Evolutionary conservation across 805 yeast species (phyloP).

Genomic region (Ogataea sp.): DNA sequence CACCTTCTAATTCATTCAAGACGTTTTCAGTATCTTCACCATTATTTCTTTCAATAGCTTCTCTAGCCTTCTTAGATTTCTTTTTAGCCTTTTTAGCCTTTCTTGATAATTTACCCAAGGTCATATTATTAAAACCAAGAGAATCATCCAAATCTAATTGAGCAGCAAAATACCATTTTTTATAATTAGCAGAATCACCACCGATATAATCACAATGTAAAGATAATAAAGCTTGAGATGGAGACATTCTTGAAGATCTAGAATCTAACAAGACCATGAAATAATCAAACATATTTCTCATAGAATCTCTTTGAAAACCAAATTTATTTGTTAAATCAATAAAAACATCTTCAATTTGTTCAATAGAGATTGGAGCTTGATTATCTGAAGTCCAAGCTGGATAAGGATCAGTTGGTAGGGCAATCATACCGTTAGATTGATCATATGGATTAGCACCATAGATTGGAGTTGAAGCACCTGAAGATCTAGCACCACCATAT

Average conservation of each 20-base stretch:
- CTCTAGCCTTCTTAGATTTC: slow-evolving; percentile 69
- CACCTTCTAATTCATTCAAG: slow-evolving; percentile 66
- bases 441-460: slow-evolving; percentile 31
- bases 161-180: slow-evolving; percentile 85
- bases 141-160: slow-evolving; percentile 82
- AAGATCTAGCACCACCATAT: slow-evolving; percentile 78
- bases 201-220: slow-evolving; percentile 85
- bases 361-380: slow-evolving; percentile 76
- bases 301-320: slow-evolving; percentile 88
- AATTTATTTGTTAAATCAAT: slow-evolving; percentile 76
- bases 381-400: slow-evolving; percentile 99
- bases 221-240: slow-evolving; percentile 76
- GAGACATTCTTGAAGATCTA: slow-evolving; percentile 82
- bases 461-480: slow-evolving; percentile 93
- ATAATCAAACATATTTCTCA: slow-evolving; percentile 87
- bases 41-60: slow-evolving; percentile 59
- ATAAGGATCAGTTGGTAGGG: slow-evolving; percentile 85
- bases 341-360: slow-evolving; percentile 80
- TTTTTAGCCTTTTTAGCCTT: slow-evolving; percentile 77
- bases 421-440: slow-evolving; percentile 42
- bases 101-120: slow-evolving; percentile 64
- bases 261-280: slow-evolving; percentile 81
- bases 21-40: slow-evolving; percentile 55
- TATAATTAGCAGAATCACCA: slow-evolving; percentile 79
- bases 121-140: slow-evolving; percentile 77